Evolutionary conservation across 2,329 filamentous ascomycete species (phyloP).

Genomic region (Myriosclerotinia duriaeana): DNA sequence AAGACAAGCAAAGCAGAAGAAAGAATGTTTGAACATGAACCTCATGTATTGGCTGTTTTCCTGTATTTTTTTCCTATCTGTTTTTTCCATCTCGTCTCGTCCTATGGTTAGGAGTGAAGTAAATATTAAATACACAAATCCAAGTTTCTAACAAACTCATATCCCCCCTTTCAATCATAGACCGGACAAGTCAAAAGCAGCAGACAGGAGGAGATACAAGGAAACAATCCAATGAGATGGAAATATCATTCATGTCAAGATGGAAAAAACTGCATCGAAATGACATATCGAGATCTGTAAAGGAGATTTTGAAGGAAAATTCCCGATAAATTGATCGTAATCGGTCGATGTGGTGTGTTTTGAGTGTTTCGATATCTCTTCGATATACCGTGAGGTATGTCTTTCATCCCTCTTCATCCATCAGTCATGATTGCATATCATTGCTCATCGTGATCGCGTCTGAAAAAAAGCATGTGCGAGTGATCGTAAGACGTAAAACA

Average conservation of each 20-base stretch:
- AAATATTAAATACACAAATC: constrained; percentile 12
- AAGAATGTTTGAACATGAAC: constrained; percentile 12
- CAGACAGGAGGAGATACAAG: constrained; percentile 20
- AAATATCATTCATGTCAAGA: constrained; percentile 3
- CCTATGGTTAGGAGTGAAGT: constrained; percentile 7
- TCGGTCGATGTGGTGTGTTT: constrained; percentile 22
- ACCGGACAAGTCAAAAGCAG: constrained; percentile 5
- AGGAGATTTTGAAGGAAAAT: constrained; percentile 15
- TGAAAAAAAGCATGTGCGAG: not conserved
- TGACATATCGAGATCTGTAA: constrained; percentile 6
- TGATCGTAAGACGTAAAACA: constrained; percentile 14
- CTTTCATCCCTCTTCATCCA: constrained; percentile 12
- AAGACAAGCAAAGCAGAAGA: not conserved
- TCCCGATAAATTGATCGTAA: constrained; percentile 16
- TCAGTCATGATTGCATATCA: constrained; percentile 23
- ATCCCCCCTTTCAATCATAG: constrained; percentile 12
- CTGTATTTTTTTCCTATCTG: constrained; percentile 4
- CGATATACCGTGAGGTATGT: constrained; percentile 11
- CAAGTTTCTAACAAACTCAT: not conserved
- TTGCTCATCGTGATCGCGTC: constrained; percentile 20
- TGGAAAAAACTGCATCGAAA: constrained; percentile 16
- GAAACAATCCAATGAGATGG: constrained; percentile 5
- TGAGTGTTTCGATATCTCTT: not conserved
- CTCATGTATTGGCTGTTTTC: constrained; percentile 9
- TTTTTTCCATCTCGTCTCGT: constrained; percentile 6